phyloP scores from a whole-genome alignment of 805 yeast genomes.

The Candida golubevii region DNA sequence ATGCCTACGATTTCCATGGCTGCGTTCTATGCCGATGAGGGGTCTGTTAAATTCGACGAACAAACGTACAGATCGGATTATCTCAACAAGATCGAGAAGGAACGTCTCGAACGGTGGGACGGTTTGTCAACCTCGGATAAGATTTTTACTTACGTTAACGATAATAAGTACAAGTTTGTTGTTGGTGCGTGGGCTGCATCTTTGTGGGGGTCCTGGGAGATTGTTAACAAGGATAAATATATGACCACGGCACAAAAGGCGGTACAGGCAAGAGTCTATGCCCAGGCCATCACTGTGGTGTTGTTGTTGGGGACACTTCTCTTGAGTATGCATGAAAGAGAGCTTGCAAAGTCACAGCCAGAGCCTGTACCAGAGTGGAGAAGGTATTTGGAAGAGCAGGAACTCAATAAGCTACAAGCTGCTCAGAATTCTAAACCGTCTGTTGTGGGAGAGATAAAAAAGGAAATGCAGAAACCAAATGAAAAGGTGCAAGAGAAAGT shows the following conservation, averaged over 20 bases:
- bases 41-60: slow-evolving; percentile 63
- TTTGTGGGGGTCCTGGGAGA: slow-evolving; percentile 72
- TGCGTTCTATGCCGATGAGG: slow-evolving; percentile 66
- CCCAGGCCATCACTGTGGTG: slow-evolving; percentile 75
- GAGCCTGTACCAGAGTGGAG: slow-evolving; percentile 36
- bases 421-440: not conserved
- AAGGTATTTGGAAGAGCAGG: slow-evolving; percentile 26
- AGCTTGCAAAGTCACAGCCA: slow-evolving; percentile 38
- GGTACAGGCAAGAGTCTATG: slow-evolving; percentile 88
- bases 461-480: not conserved
- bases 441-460: not conserved
- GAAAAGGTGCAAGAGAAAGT: not conserved
- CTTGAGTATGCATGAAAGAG: slow-evolving; percentile 59
- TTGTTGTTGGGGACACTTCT: slow-evolving; percentile 67
- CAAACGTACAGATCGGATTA: slow-evolving; percentile 50
- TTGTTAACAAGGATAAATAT: slow-evolving; percentile 67
- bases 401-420: not conserved
- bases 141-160: slow-evolving; percentile 43
- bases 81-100: slow-evolving; percentile 37
- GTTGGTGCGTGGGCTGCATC: slow-evolving; percentile 78
- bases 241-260: slow-evolving; percentile 76
- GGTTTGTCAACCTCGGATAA: slow-evolving; percentile 47
- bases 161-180: slow-evolving; percentile 62
- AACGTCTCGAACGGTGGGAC: slow-evolving; percentile 50
- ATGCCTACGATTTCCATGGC: slow-evolving; percentile 62